Evolutionary conservation across 352 stramenopile genomes (phyloP), one percentile per base, ranked within the genome.

Genomic region (Pythium periplocum): DNA sequence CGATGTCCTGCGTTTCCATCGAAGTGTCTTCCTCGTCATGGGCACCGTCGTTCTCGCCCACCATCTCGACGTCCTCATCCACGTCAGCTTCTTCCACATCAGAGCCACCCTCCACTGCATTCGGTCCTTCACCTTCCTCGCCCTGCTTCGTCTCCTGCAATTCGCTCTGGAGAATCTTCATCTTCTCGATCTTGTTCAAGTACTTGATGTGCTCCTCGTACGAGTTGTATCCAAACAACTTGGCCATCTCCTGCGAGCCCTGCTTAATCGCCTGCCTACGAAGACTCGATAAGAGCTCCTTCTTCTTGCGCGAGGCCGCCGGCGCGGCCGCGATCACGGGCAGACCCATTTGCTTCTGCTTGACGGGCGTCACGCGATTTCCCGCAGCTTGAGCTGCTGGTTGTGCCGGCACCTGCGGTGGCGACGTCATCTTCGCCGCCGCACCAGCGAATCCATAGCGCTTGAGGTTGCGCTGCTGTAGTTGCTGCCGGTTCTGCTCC

Each of bases 191-290:
- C 55, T 76, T 64, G 46, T 90, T 86, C 42, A 93, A 46, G 30
- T 83, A 45, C 57, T 80, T 63, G 8, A 90, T 48, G 50, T 92
- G 83, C 44, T 87, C 75, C 43, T 90, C 75, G 53, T 84, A 86
- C 45, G 60, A 90, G 17, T 55, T 50, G 56, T 90, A 90, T 3
- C 83, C 83, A 55, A 94, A 92, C 4, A 89, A 36, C 61, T 88
- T 88, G 59, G 83, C 83, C 64, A 79, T 79, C 11, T 71, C 69
- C 41, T 84, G 62, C 4, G 77, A 74, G 64, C 70, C 69, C 64
- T 91, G 80, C 45, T 78, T 53, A 39, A 91, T 82, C 26, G 80
- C 80, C 48, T 91, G 75, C 11, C 59, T 68, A 32, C 64, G 57
- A 33, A 91, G 65, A 46, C 76, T 71, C 3, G 46, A 44, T 39